phyloP scores from a whole-genome alignment of 441 rosid genomes.

The Gossypium davidsonii region DNA sequence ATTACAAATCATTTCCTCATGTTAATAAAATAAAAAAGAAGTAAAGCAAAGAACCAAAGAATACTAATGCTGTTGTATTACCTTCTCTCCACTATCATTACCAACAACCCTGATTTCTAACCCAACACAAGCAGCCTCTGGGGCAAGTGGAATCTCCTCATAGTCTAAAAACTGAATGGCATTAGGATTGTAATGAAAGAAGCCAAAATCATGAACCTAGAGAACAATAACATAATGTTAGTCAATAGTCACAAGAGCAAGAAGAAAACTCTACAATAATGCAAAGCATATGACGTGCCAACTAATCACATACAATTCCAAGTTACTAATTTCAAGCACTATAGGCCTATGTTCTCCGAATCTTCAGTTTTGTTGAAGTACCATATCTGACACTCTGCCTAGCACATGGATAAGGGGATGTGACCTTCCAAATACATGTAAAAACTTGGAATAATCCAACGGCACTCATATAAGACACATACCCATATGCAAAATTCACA shows the following conservation, averaged over 20 bases:
- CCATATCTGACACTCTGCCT: not conserved
- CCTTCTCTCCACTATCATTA: constrained; percentile 98
- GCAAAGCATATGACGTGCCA: not conserved
- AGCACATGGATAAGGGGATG: not conserved
- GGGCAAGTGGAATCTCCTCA: constrained; percentile 97
- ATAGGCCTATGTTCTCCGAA: not conserved
- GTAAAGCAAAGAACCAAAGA: not conserved
- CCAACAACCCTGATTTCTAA: constrained; percentile 97
- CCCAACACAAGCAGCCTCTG: constrained; percentile 92
- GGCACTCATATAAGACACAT: not conserved
- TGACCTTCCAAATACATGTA: not conserved
- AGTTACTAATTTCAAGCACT: not conserved
- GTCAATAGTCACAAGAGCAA: constrained; percentile 1
- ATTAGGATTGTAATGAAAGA: constrained; percentile 81
- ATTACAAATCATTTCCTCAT: not conserved
- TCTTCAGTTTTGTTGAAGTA: not conserved
- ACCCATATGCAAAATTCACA: not conserved
- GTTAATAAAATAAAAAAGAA: not conserved
- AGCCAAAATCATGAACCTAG: constrained; percentile 99
- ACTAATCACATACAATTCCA: not conserved
- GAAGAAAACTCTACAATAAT: constrained; percentile 1
- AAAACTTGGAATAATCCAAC: not conserved
- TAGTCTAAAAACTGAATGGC: constrained; percentile 72
- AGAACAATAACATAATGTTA: constrained; percentile 24
- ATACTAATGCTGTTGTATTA: constrained; percentile 22